Evolutionary conservation across 1,284 basidiomycete genomes (phyloP).

Genomic region (Amylostereum chailletii): DNA sequence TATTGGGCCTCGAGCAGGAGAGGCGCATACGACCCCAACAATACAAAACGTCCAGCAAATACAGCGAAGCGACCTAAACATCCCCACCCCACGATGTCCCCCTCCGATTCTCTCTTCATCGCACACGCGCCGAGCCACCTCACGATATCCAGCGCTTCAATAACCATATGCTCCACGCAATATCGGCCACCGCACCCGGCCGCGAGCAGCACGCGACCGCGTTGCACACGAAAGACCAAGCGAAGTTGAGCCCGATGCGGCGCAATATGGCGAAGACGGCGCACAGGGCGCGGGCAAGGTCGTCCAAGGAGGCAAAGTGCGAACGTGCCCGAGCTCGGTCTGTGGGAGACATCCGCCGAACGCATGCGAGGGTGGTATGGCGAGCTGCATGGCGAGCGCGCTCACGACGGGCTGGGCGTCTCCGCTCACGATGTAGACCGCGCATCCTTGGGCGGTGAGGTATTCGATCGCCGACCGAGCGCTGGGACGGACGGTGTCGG

Average conservation of each 20-base stretch:
- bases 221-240: constrained; percentile 38
- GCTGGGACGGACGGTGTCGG: constrained; percentile 39
- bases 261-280: constrained; percentile 31
- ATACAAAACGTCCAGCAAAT: too few relatives aligned
- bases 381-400: constrained; percentile 33
- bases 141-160: constrained; percentile 3
- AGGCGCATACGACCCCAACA: too few relatives aligned
- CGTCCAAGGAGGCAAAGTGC: constrained; percentile 19
- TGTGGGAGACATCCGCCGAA: constrained; percentile 39
- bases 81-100: too few relatives aligned
- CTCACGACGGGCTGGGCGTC: constrained; percentile 44
- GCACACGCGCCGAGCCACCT: neutral
- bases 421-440: constrained; percentile 43
- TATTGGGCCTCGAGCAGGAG: too few relatives aligned
- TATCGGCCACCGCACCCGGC: constrained; percentile 36
- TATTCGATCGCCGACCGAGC: constrained; percentile 28
- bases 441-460: constrained; percentile 28
- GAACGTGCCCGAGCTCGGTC: constrained; percentile 41
- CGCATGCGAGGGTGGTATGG: constrained; percentile 31
- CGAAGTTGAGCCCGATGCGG: constrained; percentile 34
- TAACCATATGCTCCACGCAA: constrained; percentile 20
- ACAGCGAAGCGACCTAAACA: too few relatives aligned
- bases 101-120: neutral
- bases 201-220: constrained; percentile 38
- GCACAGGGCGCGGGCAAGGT: constrained; percentile 28